These are phyloP conservation scores for Echeveria elegans DNA, from an alignment of 164 flowering plant genomes.

Conservation along the genomic window DNA sequence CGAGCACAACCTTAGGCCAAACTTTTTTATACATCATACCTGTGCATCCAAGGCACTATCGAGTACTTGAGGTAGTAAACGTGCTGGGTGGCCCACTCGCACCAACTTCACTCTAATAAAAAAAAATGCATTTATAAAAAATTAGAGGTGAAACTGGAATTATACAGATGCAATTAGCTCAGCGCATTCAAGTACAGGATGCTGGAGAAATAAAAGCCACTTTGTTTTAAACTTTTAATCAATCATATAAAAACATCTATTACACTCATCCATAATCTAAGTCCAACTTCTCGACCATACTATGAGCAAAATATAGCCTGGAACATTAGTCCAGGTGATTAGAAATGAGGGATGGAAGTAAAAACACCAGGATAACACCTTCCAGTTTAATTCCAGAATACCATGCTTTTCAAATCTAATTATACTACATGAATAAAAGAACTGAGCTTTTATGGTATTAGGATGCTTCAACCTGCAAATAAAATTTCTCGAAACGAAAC, in stretches of 20 bases:
- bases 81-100: constrained; percentile 98
- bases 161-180: neutral
- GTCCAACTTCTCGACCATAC: neutral
- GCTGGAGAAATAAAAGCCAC: too few species aligned
- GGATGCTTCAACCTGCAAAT: neutral
- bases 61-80: constrained; percentile 92
- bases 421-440: neutral
- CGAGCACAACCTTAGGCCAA: neutral
- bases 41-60: constrained; percentile 97
- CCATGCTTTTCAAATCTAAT: neutral
- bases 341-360: too few species aligned
- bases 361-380: neutral
- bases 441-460: neutral
- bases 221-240: neutral
- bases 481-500: neutral
- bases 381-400: neutral
- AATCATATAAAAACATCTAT: neutral
- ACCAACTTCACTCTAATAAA: constrained; percentile 77
- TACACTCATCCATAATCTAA: neutral
- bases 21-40: constrained; percentile 27
- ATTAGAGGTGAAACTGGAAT: too few species aligned
- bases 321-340: neutral
- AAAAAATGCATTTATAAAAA: too few species aligned
- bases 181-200: neutral
- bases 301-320: too few species aligned